phyloP scores from a whole-genome alignment of 2,329 filamentous ascomycete genomes.

The Xylaria sp. region DNA sequence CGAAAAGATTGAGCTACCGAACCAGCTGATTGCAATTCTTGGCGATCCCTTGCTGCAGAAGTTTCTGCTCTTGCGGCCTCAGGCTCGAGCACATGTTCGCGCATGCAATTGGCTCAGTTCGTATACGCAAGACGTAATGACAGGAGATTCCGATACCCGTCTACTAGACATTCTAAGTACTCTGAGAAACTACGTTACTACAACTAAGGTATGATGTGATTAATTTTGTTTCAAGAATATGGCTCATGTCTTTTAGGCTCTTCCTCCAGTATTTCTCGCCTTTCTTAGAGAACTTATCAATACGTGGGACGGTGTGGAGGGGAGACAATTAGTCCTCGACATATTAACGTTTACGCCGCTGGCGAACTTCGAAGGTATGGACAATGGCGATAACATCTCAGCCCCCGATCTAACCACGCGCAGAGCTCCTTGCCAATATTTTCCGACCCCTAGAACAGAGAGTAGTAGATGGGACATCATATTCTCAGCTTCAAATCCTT shows the following conservation, averaged over 20 bases:
- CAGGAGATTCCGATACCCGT: slow-evolving; percentile 61
- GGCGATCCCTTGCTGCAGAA: slow-evolving; percentile 83
- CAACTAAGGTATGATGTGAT: slow-evolving; percentile 61
- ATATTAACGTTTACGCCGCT: slow-evolving; percentile 68
- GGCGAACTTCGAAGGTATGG: slow-evolving; percentile 64
- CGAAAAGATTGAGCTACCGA: slow-evolving; percentile 83
- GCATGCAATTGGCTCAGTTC: slow-evolving; percentile 69
- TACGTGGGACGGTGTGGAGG: slow-evolving; percentile 71
- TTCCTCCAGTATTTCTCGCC: slow-evolving; percentile 61
- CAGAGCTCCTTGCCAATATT: slow-evolving; percentile 63
- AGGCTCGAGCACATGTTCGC: slow-evolving; percentile 61
- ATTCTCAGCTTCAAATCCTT: slow-evolving; percentile 70
- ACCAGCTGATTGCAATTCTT: slow-evolving; percentile 81
- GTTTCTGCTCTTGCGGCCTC: slow-evolving; percentile 72
- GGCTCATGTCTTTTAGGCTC: slow-evolving; percentile 47
- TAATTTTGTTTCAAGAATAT: not conserved
- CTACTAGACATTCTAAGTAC: slow-evolving; percentile 66
- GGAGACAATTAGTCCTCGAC: slow-evolving; percentile 64
- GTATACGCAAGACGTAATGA: slow-evolving; percentile 65
- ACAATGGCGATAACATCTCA: not conserved
- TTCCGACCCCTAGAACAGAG: slow-evolving; percentile 64
- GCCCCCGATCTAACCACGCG: slow-evolving; percentile 40
- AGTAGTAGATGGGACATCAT: slow-evolving; percentile 60
- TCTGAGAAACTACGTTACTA: slow-evolving; percentile 65
- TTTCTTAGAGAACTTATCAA: slow-evolving; percentile 65